These are phyloP conservation scores for Thymus quinquecostatus DNA, from an alignment of 257 asterid genomes.

Conservation along the genomic window DNA sequence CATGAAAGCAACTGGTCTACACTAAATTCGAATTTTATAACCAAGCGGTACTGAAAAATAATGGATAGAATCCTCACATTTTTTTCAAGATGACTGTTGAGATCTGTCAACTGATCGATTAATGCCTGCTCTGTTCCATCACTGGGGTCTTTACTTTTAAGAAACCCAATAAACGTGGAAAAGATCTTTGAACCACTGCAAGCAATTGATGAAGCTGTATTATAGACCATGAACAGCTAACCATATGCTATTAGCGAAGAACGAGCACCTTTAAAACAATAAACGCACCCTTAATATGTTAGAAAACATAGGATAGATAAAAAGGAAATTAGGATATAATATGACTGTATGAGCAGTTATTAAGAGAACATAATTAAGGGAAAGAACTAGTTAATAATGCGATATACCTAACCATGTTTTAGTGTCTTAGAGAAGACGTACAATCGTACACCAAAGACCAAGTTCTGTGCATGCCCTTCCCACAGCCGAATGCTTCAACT, in stretches of 20 bases:
- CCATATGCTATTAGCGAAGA: slow-evolving; percentile 5
- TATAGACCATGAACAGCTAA: not conserved
- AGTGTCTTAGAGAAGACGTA: not conserved
- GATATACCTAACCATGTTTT: not conserved
- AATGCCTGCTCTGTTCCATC: slow-evolving; percentile 90
- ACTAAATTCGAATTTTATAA: not conserved
- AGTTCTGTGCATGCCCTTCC: not conserved
- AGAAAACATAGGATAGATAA: not conserved
- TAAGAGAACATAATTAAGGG: slow-evolving; percentile 3
- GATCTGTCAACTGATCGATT: slow-evolving; percentile 69
- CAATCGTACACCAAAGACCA: not conserved
- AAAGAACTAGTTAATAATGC: not conserved
- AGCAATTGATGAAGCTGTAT: slow-evolving; percentile 22
- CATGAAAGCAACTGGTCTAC: not conserved
- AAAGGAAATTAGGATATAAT: not conserved
- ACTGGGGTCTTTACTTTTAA: slow-evolving; percentile 84
- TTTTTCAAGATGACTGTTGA: slow-evolving; percentile 69
- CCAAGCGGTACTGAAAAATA: slow-evolving; percentile 11
- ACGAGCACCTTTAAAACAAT: not conserved
- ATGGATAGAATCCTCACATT: slow-evolving; percentile 55
- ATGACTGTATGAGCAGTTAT: slow-evolving; percentile 2
- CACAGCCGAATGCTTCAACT: not conserved
- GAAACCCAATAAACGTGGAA: slow-evolving; percentile 81
- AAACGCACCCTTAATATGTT: not conserved
- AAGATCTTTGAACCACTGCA: slow-evolving; percentile 92